These are phyloP conservation scores for Xylogone sp. DNA, from an alignment of 2,329 filamentous ascomycete genomes.

Conservation along the genomic window DNA sequence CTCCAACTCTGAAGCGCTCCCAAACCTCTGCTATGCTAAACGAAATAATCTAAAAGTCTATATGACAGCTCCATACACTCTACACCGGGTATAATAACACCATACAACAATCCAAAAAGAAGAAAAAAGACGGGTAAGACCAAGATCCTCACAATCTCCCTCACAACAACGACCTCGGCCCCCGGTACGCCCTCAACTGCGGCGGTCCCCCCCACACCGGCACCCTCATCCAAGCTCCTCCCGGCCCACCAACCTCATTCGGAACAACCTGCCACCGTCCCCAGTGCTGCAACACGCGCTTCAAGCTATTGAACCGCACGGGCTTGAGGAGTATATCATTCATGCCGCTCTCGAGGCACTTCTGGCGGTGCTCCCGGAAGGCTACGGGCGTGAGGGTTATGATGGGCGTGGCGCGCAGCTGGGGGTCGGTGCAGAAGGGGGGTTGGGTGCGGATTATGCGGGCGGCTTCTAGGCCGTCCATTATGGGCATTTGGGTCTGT, in stretches of 20 bases:
- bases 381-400: neutral
- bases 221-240: neutral
- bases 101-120: no score
- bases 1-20: no score
- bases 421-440: neutral
- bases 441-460: neutral
- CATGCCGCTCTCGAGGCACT: neutral
- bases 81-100: no score
- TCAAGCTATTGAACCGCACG: neutral
- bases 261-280: neutral
- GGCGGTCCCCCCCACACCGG: neutral
- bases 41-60: no score
- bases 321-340: neutral
- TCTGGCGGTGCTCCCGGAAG: no score
- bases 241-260: neutral
- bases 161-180: constrained; percentile 5
- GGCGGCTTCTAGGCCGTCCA: neutral
- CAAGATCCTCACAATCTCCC: no score
- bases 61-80: no score
- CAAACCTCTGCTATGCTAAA: no score
- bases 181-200: neutral
- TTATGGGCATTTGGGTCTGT: neutral
- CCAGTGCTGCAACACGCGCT: neutral
- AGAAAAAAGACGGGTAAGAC: no score
- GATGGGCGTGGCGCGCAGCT: neutral